These are phyloP conservation scores for Plasmodium adleri DNA, from an alignment of 169 alveolate species.

Conservation along the genomic window DNA sequence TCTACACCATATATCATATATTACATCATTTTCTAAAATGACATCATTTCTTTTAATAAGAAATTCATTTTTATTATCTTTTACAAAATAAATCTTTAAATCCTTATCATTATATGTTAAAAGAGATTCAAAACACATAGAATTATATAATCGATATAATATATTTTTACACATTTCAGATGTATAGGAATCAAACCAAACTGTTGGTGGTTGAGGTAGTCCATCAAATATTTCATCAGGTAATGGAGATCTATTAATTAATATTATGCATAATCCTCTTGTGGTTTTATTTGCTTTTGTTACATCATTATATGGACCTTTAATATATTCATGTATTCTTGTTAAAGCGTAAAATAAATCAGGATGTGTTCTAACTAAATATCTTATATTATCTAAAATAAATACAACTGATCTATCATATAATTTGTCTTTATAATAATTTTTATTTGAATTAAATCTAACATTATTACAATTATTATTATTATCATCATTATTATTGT, in stretches of 20 bases:
- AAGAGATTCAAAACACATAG: constrained; percentile 72
- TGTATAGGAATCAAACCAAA: constrained; percentile 76
- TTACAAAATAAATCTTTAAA: constrained; percentile 33
- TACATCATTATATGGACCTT: constrained; percentile 75
- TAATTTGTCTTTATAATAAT: constrained; percentile 37
- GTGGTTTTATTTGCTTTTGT: constrained; percentile 68
- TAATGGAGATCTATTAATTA: constrained; percentile 74
- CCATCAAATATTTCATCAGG: constrained; percentile 78
- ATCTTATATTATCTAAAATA: constrained; percentile 67
- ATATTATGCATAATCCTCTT: constrained; percentile 63
- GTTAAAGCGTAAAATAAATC: constrained; percentile 76
- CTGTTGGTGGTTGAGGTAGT: constrained; percentile 75
- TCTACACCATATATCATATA: constrained; percentile 76
- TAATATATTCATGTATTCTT: constrained; percentile 74
- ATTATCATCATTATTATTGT: not conserved
- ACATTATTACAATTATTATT: not conserved
- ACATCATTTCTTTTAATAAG: constrained; percentile 55
- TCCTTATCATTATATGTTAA: constrained; percentile 72
- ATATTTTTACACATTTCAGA: constrained; percentile 76
- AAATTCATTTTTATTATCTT: constrained; percentile 56
- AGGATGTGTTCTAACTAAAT: constrained; percentile 73
- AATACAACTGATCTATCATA: constrained; percentile 75
- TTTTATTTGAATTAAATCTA: constrained; percentile 1
- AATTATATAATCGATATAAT: constrained; percentile 37
- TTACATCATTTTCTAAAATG: constrained; percentile 62